Conservation (phyloP, 2,329 filamentous ascomycete species). For the Clonostachys rosea region DNA sequence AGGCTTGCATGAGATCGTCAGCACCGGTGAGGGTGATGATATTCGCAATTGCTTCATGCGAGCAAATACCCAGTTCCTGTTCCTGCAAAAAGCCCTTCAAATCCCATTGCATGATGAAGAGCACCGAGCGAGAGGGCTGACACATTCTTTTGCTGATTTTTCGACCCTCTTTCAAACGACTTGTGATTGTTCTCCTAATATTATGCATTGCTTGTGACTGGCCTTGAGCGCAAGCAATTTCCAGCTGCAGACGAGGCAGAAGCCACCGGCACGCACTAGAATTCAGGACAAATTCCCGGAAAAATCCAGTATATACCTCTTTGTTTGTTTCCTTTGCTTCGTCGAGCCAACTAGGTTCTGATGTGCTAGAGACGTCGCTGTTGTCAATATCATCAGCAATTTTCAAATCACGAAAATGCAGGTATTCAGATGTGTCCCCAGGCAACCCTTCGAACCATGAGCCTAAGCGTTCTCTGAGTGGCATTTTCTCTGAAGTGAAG, state of each 20-base stretch:
- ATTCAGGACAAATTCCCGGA: not conserved
- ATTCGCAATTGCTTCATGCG: not conserved
- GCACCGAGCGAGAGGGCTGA: not conserved
- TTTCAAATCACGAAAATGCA: too few relatives aligned
- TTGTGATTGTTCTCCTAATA: not conserved
- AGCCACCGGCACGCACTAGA: not conserved
- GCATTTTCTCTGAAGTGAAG: not conserved
- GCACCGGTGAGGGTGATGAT: not conserved
- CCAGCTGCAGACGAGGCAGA: not conserved
- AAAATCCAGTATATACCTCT: not conserved
- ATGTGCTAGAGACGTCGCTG: too few relatives aligned
- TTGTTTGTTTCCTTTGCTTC: too few relatives aligned
- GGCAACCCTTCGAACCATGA: too few relatives aligned
- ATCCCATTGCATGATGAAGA: not conserved
- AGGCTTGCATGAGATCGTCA: not conserved
- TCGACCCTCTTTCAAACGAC: not conserved
- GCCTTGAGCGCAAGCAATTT: not conserved
- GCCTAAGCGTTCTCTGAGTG: not conserved
- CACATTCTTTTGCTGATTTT: not conserved
- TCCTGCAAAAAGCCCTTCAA: not conserved
- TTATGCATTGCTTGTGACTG: not conserved
- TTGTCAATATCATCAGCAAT: too few relatives aligned
- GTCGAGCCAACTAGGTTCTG: too few relatives aligned
- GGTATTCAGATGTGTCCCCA: too few relatives aligned
- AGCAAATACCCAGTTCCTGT: not conserved